These are phyloP conservation scores for Ophiostoma ips DNA, from an alignment of 2,329 filamentous ascomycete genomes.

Conservation along the genomic window DNA sequence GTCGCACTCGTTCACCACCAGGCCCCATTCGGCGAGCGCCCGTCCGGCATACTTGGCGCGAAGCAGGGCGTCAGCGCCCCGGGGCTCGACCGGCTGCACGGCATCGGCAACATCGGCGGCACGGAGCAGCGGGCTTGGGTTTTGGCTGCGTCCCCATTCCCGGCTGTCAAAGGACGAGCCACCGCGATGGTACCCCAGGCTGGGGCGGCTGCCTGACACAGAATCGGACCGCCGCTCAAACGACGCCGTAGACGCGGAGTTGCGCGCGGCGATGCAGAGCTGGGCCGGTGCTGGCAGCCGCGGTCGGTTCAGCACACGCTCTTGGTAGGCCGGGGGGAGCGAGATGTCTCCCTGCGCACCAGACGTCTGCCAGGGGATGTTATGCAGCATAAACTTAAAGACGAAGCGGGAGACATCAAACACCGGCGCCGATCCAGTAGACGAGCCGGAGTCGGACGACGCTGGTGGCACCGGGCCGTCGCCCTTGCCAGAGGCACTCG, in stretches of 20 bases:
- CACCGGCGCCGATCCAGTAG: slow-evolving; percentile 39
- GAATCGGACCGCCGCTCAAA: slow-evolving; percentile 8
- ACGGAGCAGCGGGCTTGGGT: background rate
- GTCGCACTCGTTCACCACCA: slow-evolving; percentile 65
- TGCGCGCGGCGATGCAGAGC: slow-evolving; percentile 34
- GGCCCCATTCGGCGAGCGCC: slow-evolving; percentile 64
- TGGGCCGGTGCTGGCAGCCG: slow-evolving; percentile 60
- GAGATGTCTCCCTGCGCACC: slow-evolving; percentile 32
- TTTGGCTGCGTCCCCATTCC: slow-evolving; percentile 3
- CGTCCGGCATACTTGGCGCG: slow-evolving; percentile 52
- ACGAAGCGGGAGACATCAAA: slow-evolving; percentile 45
- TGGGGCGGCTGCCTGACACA: slow-evolving; percentile 8
- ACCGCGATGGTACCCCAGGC: background rate
- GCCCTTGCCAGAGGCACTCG: slow-evolving; percentile 14
- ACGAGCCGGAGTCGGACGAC: slow-evolving; percentile 35
- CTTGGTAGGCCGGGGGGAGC: slow-evolving; percentile 34
- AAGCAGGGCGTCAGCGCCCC: slow-evolving; percentile 26
- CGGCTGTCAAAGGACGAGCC: slow-evolving; percentile 2
- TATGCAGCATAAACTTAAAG: slow-evolving; percentile 61
- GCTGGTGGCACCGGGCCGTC: slow-evolving; percentile 22
- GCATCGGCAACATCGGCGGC: slow-evolving; percentile 5
- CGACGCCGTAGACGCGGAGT: slow-evolving; percentile 14
- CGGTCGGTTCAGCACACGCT: slow-evolving; percentile 52
- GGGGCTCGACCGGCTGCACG: slow-evolving; percentile 29
- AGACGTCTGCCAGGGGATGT: slow-evolving; percentile 19